Evolutionary conservation across 352 stramenopile species (phyloP), one percentile per base, ranked within the genome.

Genomic region (Phytopythium ostracodes): DNA sequence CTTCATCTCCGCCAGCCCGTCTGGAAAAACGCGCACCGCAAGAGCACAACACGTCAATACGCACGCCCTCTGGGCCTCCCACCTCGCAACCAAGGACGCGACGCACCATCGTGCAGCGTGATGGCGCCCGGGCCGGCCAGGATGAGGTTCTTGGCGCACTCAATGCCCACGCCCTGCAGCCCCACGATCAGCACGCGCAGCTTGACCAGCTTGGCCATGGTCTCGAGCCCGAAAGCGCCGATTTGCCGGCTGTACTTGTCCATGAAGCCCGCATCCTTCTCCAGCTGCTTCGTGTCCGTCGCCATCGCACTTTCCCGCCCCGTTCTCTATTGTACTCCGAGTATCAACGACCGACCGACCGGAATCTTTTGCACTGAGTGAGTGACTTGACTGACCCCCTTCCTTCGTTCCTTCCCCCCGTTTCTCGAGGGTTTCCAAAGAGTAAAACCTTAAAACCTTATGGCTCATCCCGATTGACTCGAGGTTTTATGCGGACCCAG

Each of bases 241-340:
- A 97, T 97, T 72, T 97, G 91, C 44, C 91, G 82, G 51, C 86
- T 96, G 82, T 96, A 97, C 73, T 96, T 96, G 82, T 97, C 88
- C 88, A 96, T 97, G 70, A 97, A 97, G 56, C 75, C 81, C 33
- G 90, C 89, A 86, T 97, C 84, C 55, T 75, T 83, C 66, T 94
- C 84, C 55, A 94, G 67, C 59, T 89, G 79, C 68, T 81, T 77
- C 42, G 65, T 63, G 55, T 85, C 80, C 84, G 90, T 91, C 47
- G 56, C 52, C 46, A 63, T 63, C 42, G n/a, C 18, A 31, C 20
- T 42, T 42, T 33, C 20, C n/a, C 9, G 7, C 8, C 24, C 25
- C 18, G 36, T 38, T 35, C 25, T 2, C 5, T 12, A 8, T 40
- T 14, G n/a, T n/a, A n/a, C n/a, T n/a, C n/a, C n/a, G n/a, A n/a